Evolutionary conservation across 2,329 filamentous ascomycete genomes (phyloP), one percentile per base, ranked within the genome.

Genomic region (Pezicula neosporulosa): DNA sequence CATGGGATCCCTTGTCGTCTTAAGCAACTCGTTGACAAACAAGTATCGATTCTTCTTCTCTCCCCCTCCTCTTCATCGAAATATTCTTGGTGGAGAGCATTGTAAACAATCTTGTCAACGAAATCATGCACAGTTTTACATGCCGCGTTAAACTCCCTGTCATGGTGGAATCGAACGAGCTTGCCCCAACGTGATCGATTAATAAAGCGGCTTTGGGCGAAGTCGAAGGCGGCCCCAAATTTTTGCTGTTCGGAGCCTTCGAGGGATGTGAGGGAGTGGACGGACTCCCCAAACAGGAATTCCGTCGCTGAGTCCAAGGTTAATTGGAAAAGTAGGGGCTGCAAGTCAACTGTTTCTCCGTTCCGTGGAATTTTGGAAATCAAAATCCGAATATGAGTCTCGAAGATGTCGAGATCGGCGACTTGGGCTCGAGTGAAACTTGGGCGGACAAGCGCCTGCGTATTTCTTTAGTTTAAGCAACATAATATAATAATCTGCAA

Each of bases 341-440:
- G 81, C 4, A 90, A 65, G 56, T 90, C 83, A 19, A 89, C 72
- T 1, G 70, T 72, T 2, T 67, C 66, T 44, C 81, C 76, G 60
- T 84, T 74, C 12, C 62, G 66, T 0, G 84, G 83, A 5, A 90
- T 76, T 5, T 75, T 74, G 28, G 79, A 68, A 47, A 90, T 70
- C 42, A 85, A 71, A 37, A 81, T 75, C 49, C 78, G 72, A 10
- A 89, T 76, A 65, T 93, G 88, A 16, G 75, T 73, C 63, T 92
- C 87, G 58, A 90, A 85, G 43, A 84, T 82, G 35, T 83, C 75
- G 21, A 93, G 74, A 65, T 93, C 86, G 33, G 85, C 83, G 35
- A 81, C 72, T 64, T 81, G 77, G 52, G 78, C 72, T n/a, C 75
- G 68, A 16, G 75, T 72, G 55, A 82, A 82, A 56, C 76, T 73